These are phyloP conservation scores for Lachancea thermotolerans DNA, from an alignment of 805 yeast species.

Conservation along the genomic window DNA sequence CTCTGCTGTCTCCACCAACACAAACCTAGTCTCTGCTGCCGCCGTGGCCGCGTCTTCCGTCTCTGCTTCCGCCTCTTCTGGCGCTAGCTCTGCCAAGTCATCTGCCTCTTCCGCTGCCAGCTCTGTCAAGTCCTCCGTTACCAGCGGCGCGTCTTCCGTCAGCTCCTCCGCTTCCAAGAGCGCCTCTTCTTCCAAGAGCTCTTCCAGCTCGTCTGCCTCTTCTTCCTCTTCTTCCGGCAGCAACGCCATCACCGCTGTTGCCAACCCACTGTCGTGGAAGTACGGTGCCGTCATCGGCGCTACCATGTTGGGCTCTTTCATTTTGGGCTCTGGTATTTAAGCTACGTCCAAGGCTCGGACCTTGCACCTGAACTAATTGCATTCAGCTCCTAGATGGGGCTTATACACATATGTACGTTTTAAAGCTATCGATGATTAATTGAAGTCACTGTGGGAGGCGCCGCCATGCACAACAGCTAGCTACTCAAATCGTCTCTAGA, in stretches of 20 bases:
- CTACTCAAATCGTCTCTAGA: no score
- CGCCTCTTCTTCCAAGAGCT: background rate
- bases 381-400: background rate
- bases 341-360: background rate
- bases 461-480: no score
- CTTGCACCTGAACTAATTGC: background rate
- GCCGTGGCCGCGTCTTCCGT: conserved; percentile 13
- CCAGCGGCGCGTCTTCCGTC: conserved; percentile 4
- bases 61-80: conserved; percentile 3
- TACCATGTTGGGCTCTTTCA: conserved; percentile 34
- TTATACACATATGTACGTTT: background rate
- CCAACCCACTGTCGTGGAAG: conserved; percentile 36
- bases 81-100: conserved; percentile 11
- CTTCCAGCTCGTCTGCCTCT: background rate
- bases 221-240: conserved; percentile 15
- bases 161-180: conserved; percentile 2
- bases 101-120: conserved; percentile 11
- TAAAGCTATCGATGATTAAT: background rate
- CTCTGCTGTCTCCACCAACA: conserved; percentile 3
- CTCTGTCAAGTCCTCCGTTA: conserved; percentile 2
- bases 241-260: conserved; percentile 24
- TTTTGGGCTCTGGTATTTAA: conserved; percentile 31
- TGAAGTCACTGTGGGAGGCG: no score
- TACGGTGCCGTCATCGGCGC: conserved; percentile 36
- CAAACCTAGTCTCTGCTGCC: conserved; percentile 7